These are phyloP conservation scores for Rhazya stricta DNA, from an alignment of 257 asterid genomes.

Conservation along the genomic window DNA sequence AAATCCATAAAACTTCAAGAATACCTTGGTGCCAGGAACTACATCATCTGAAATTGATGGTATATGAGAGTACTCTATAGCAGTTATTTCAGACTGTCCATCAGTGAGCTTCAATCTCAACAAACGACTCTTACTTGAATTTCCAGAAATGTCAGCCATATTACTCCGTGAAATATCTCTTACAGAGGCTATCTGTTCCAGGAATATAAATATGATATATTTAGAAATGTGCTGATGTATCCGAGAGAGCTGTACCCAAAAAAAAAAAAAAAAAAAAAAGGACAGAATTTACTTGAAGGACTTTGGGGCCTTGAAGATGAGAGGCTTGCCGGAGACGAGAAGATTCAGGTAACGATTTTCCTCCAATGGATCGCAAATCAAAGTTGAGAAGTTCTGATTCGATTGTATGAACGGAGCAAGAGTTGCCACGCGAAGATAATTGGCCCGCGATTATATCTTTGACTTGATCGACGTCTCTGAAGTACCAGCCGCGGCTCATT, in stretches of 20 bases:
- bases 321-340: constrained; percentile 46
- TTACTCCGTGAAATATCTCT: constrained; percentile 61
- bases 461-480: constrained; percentile 41
- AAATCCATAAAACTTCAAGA: neutral
- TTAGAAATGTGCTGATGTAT: neutral
- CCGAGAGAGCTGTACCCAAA: neutral
- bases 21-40: constrained; percentile 85
- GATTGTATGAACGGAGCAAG: constrained; percentile 44
- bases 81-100: constrained; percentile 66
- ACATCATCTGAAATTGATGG: constrained; percentile 62
- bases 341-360: constrained; percentile 60
- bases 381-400: constrained; percentile 65
- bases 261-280: neutral
- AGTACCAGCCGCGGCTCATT: constrained; percentile 65
- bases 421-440: constrained; percentile 21
- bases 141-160: constrained; percentile 49
- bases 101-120: constrained; percentile 73
- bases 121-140: constrained; percentile 45
- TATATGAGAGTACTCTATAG: constrained; percentile 62
- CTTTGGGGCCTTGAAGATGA: constrained; percentile 55
- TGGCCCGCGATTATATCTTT: constrained; percentile 38
- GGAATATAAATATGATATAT: neutral
- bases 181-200: constrained; percentile 46
- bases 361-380: constrained; percentile 73
- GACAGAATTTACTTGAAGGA: constrained; percentile 58